phyloP scores from a whole-genome alignment of 192 early-diverging fungal species.

The Coemansia umbellata region DNA sequence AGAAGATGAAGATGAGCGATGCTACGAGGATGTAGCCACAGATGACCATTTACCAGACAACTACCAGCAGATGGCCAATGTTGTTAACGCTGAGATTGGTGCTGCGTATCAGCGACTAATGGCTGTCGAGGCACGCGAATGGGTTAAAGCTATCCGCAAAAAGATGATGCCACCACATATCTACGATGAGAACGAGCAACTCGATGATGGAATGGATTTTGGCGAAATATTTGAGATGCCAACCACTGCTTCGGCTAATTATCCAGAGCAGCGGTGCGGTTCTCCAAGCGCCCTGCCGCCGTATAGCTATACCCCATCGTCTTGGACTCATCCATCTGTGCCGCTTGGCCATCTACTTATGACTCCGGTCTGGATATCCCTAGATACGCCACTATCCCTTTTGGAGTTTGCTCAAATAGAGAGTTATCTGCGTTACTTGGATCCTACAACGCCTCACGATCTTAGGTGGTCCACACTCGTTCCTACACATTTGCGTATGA shows the following conservation, averaged over 20 bases:
- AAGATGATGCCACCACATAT: conserved; percentile 35
- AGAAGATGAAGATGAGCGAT: conserved; percentile 8
- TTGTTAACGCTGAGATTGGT: conserved; percentile 28
- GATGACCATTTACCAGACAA: background rate
- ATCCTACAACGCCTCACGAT: conserved; percentile 40
- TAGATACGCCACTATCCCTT: conserved; percentile 44
- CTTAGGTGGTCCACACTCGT: conserved; percentile 48
- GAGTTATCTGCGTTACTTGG: conserved; percentile 48
- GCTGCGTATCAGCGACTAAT: conserved; percentile 35
- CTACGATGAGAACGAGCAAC: background rate
- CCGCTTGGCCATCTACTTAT: conserved; percentile 40
- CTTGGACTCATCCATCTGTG: conserved; percentile 47
- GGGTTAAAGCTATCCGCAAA: conserved; percentile 43
- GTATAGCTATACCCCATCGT: conserved; percentile 32
- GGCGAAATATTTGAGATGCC: conserved; percentile 41
- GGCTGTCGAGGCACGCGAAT: conserved; percentile 38
- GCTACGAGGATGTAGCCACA: conserved; percentile 15
- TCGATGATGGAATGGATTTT: conserved; percentile 22
- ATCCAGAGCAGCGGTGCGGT: conserved; percentile 18
- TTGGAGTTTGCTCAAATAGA: conserved; percentile 46
- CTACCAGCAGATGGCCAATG: conserved; percentile 17
- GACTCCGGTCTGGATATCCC: conserved; percentile 33
- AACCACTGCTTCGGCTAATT: background rate
- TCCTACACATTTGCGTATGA: conserved; percentile 44
- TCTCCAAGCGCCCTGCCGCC: conserved; percentile 20